These are phyloP conservation scores for Dactylellina drechsleri DNA, from an alignment of 2,329 filamentous ascomycete genomes.

Conservation along the genomic window DNA sequence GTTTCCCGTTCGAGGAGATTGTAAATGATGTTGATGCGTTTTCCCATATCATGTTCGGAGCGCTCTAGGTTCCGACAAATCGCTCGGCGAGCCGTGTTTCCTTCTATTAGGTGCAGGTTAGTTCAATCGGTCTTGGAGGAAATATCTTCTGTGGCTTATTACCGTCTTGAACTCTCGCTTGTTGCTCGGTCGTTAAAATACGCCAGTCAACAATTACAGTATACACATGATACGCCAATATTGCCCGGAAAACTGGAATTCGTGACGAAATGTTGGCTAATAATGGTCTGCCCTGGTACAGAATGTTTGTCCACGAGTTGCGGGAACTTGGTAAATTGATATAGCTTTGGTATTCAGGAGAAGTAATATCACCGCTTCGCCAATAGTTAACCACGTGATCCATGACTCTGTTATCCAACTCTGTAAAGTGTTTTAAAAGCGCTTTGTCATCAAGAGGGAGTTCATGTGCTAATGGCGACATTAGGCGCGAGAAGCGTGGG, in stretches of 20 bases:
- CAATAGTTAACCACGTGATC: conserved; percentile 42
- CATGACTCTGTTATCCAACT: conserved; percentile 24
- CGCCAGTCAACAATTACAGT: conserved; percentile 34
- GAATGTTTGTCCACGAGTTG: conserved; percentile 12
- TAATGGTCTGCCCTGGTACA: conserved; percentile 23
- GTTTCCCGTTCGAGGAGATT: conserved; percentile 23
- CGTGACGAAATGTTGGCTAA: conserved; percentile 18
- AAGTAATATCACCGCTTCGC: conserved; percentile 24
- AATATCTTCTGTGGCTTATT: background rate
- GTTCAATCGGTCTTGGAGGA: too few relatives aligned
- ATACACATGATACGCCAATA: conserved; percentile 37
- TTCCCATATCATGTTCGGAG: background rate
- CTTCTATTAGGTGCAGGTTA: background rate
- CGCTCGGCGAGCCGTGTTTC: background rate
- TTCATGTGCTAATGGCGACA: background rate
- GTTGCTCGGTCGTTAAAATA: conserved; percentile 12
- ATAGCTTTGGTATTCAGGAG: conserved; percentile 25
- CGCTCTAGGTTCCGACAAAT: background rate
- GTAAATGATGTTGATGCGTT: conserved; percentile 7
- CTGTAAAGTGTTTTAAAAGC: conserved; percentile 20
- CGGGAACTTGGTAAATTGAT: conserved; percentile 6
- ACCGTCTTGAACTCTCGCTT: background rate
- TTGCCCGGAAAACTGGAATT: conserved; percentile 35
- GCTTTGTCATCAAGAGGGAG: conserved; percentile 22
- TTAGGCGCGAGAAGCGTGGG: background rate